Evolutionary conservation across 805 yeast genomes (phyloP).

Genomic region (Jamesozyma rosinii): DNA sequence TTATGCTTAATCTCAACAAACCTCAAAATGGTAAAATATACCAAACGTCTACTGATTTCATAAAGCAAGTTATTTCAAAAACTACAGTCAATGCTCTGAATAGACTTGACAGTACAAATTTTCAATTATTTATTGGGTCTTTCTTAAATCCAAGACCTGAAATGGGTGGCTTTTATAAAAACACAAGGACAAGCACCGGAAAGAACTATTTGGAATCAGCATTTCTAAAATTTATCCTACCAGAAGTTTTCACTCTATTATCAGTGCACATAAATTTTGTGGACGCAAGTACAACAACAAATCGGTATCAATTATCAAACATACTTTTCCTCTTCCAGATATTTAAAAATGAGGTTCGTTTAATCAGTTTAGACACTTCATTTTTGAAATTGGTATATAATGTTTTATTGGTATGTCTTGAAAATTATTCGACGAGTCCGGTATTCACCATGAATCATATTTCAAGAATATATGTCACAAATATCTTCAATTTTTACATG

Average conservation of each 20-base stretch:
- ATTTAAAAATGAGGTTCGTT: not conserved
- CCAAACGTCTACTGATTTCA: slow-evolving; percentile 24
- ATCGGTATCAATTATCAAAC: not conserved
- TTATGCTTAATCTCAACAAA: slow-evolving; percentile 26
- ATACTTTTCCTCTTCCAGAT: not conserved
- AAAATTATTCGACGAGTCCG: not conserved
- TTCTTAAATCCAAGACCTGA: slow-evolving; percentile 8
- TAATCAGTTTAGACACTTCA: not conserved
- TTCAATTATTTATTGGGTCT: slow-evolving; percentile 12
- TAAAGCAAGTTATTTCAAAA: slow-evolving; percentile 30
- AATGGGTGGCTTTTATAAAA: not conserved
- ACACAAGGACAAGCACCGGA: not conserved
- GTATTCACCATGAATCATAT: not conserved
- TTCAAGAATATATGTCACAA: not conserved
- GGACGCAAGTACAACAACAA: not conserved
- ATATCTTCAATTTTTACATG: not conserved
- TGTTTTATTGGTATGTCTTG: not conserved
- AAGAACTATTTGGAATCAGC: slow-evolving; percentile 9
- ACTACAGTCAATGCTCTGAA: slow-evolving; percentile 30
- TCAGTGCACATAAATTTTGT: not conserved
- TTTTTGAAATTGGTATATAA: not conserved
- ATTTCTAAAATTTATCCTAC: slow-evolving; percentile 8
- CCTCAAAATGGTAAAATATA: slow-evolving; percentile 28
- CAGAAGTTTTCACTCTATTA: slow-evolving; percentile 7
- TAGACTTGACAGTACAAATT: slow-evolving; percentile 14